Conservation (phyloP, 352 stramenopile species). For the Pythium chondricola region DNA sequence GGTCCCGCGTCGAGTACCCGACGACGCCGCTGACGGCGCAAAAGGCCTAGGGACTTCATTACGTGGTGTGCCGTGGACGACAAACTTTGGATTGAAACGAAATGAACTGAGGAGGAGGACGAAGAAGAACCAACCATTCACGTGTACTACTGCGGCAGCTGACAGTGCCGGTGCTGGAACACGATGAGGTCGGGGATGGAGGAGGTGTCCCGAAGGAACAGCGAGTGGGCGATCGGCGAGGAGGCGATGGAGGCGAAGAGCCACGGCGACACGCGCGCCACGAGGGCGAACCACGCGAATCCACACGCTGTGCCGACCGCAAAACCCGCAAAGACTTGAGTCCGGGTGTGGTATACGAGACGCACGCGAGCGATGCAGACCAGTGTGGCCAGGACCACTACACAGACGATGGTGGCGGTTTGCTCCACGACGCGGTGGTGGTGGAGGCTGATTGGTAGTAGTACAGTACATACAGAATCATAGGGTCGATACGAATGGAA, state of each 20-base stretch:
- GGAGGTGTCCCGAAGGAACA: slow-evolving; percentile 70
- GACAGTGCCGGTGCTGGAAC: slow-evolving; percentile 60
- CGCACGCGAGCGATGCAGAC: slow-evolving; percentile 73
- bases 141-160: no score
- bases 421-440: slow-evolving; percentile 57
- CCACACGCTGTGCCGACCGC: slow-evolving; percentile 41
- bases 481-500: no score
- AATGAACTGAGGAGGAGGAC: no score
- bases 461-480: not conserved
- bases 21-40: slow-evolving; percentile 6
- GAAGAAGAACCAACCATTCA: no score
- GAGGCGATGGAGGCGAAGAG: slow-evolving; percentile 58
- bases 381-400: slow-evolving; percentile 30
- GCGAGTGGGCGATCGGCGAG: slow-evolving; percentile 38
- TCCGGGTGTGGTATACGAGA: slow-evolving; percentile 68
- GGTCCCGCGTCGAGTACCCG: slow-evolving; percentile 78
- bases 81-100: no score
- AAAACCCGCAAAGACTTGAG: slow-evolving; percentile 57
- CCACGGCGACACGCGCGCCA: slow-evolving; percentile 25
- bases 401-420: slow-evolving; percentile 43
- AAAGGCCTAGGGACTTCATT: slow-evolving; percentile 7
- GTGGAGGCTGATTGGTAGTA: slow-evolving; percentile 17
- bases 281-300: slow-evolving; percentile 44
- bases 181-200: slow-evolving; percentile 75
- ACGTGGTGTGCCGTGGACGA: no score